Evolutionary conservation across 768 basidiomycete genomes (phyloP), one percentile per base, ranked within the genome.

Genomic region (Tylopilus sp.): DNA sequence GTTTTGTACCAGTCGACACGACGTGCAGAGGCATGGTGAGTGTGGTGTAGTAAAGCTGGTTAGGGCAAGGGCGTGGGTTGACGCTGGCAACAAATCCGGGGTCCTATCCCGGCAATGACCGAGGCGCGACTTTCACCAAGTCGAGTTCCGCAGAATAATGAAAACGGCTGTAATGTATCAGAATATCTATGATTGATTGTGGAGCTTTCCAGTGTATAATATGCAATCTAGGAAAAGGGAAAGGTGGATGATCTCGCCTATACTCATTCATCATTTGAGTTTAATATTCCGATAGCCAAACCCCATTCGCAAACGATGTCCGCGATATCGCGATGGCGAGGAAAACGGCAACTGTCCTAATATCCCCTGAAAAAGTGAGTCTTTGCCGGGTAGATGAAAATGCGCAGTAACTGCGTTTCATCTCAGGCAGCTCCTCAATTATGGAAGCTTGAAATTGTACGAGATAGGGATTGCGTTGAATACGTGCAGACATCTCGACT

Each of bases 371-470:
- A 57, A 68, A 58, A 47, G 66, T 63, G 41, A 45, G 65, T 22
- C 28, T 16, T 29, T 36, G 14, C 49, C 24, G 30, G 64, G 67
- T 50, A 28, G 21, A 33, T 19, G 36, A n/a, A 25, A 19, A 24
- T 46, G 14, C 47, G 41, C 53, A 41, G 21, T 62, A 52, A 56
- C 50, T 33, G 41, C 60, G 50, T 40, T 45, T 48, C 43, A 13
- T 52, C 45, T 13, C 56, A 87, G 86, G 81, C 85, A 6, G 81
- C 86, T n/a, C 87, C 89, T 8, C 87, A 89, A 63, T 71, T 89
- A 4, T 90, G 87, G 87, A 84, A 80, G 67, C 66, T 90, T 43
- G 84, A 88, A 45, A 64, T 80, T 22, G 71, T 87, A 25, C 82
- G 80, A 65, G 83, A 86, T 51, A 64, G 58, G 52, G 71, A 63